These are phyloP conservation scores for Sphaerobolus stellatus DNA, from an alignment of 1,284 basidiomycete species.

Conservation along the genomic window DNA sequence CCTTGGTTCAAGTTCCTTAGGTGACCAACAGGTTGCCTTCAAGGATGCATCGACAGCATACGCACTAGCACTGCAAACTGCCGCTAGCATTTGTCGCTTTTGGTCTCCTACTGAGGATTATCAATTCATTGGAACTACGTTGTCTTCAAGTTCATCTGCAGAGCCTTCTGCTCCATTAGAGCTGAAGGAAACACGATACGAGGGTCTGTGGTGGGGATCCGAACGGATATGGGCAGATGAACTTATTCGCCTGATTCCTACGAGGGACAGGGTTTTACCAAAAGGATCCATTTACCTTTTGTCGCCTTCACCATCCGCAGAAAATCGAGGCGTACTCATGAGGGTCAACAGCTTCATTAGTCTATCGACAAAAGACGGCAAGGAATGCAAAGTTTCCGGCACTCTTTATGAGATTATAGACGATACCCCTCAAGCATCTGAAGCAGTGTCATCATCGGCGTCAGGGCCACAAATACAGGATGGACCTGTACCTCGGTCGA, in stretches of 20 bases:
- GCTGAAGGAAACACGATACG: slow-evolving; percentile 56
- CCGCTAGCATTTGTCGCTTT: slow-evolving; percentile 51
- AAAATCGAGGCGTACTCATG: slow-evolving; percentile 65
- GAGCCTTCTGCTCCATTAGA: slow-evolving; percentile 15
- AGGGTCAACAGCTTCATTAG: slow-evolving; percentile 40
- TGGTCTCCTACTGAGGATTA: slow-evolving; percentile 75
- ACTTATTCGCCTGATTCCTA: slow-evolving; percentile 74
- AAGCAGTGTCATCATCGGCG: slow-evolving; percentile 10
- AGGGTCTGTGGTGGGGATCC: slow-evolving; percentile 86
- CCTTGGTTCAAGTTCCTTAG: neutral
- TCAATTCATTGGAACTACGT: slow-evolving; percentile 51
- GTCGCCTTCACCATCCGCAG: slow-evolving; percentile 60
- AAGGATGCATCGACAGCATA: slow-evolving; percentile 56
- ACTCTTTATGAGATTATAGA: slow-evolving; percentile 74
- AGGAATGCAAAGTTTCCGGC: slow-evolving; percentile 61
- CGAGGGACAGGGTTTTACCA: slow-evolving; percentile 63
- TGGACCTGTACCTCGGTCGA: neutral
- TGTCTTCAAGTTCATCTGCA: slow-evolving; percentile 24
- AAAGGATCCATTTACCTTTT: slow-evolving; percentile 55
- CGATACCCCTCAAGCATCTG: slow-evolving; percentile 59
- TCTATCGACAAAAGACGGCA: slow-evolving; percentile 46
- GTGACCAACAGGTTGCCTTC: slow-evolving; percentile 6
- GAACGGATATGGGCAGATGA: slow-evolving; percentile 89
- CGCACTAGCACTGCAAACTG: slow-evolving; percentile 67
- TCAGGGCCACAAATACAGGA: slow-evolving; percentile 4